Conservation (phyloP, 148 eudicot genomes). For the Rhododendron mucronatum region DNA sequence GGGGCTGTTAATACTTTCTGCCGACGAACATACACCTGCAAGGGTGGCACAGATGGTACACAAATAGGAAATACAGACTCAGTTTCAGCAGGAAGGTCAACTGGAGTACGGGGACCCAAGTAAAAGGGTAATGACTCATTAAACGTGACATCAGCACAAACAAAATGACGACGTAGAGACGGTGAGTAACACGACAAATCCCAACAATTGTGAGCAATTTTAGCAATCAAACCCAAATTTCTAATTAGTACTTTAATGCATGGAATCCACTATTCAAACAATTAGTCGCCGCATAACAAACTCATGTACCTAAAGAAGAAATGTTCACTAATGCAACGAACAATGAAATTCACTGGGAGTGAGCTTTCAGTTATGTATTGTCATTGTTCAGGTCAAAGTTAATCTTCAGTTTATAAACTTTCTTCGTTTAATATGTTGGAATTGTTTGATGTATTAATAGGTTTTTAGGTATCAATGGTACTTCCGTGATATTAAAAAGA, state of each 20-base stretch:
- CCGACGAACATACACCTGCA: no score
- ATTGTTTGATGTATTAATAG: not conserved
- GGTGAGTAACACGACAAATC: no score
- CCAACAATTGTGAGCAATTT: not conserved
- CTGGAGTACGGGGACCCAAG: no score
- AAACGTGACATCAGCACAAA: no score
- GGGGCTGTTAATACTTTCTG: no score
- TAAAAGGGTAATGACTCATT: no score
- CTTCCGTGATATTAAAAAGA: not conserved
- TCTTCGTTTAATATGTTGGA: not conserved
- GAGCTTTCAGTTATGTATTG: not conserved
- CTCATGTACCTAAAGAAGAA: not conserved
- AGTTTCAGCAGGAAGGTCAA: no score
- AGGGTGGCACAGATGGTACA: no score
- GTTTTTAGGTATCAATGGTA: not conserved
- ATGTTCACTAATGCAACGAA: not conserved
- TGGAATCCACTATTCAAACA: not conserved
- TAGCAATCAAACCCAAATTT: not conserved
- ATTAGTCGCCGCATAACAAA: not conserved
- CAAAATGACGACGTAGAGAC: no score
- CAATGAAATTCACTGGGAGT: not conserved
- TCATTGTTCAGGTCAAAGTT: not conserved
- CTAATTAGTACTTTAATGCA: not conserved
- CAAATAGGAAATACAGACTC: no score
- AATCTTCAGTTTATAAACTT: not conserved